Percentiles rank a stretch among this genome's conserved stretches.
Evolutionary conservation across 1,284 basidiomycete species (phyloP).

Genomic region (Anthracocystis setariae): DNA sequence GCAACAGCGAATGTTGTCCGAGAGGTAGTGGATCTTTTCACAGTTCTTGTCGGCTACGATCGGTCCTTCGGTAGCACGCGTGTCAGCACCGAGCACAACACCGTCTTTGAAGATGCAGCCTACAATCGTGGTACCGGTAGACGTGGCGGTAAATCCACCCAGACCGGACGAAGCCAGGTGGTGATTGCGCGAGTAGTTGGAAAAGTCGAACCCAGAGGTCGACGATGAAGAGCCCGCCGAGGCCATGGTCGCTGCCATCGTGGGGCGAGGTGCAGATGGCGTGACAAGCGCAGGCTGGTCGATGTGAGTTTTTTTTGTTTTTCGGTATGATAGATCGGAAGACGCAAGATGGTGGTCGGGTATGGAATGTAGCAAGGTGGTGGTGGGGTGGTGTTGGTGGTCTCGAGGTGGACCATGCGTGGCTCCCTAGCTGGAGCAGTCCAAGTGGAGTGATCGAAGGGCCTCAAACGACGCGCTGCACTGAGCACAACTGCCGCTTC

Average conservation of each 20-base stretch:
- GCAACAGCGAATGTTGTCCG: slow-evolving; percentile 84
- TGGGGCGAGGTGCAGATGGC: neutral
- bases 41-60: slow-evolving; percentile 99
- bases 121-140: slow-evolving; percentile 92
- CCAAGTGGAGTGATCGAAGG: slow-evolving; percentile 52
- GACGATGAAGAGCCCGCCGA: slow-evolving; percentile 11
- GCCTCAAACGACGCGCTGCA: neutral
- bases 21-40: slow-evolving; percentile 95
- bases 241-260: slow-evolving; percentile 17
- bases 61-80: slow-evolving; percentile 89
- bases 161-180: slow-evolving; percentile 77
- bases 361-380: neutral
- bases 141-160: slow-evolving; percentile 69
- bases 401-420: slow-evolving; percentile 23
- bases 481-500: neutral
- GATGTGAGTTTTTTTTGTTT: too few relatives aligned
- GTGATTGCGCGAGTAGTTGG: slow-evolving; percentile 79
- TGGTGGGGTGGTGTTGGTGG: slow-evolving; percentile 6
- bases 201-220: slow-evolving; percentile 76
- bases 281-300: too few relatives aligned
- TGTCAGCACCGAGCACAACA: slow-evolving; percentile 95
- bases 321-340: too few relatives aligned
- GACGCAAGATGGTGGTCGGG: neutral
- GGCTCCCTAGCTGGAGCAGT: neutral
- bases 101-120: slow-evolving; percentile 91